These are phyloP conservation scores for Pouteria glomerata DNA, from an alignment of 148 eudicot genomes.

Conservation along the genomic window DNA sequence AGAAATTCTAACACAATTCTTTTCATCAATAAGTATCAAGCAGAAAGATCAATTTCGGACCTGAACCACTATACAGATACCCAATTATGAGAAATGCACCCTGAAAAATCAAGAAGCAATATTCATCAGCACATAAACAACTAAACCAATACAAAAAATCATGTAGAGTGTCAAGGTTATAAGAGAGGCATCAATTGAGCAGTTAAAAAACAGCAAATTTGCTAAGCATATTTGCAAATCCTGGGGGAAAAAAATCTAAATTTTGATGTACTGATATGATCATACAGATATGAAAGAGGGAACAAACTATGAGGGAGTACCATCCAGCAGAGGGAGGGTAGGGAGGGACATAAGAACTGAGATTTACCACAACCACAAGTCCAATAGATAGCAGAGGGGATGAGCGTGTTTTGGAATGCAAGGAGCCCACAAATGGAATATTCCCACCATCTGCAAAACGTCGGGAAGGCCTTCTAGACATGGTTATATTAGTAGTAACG, in stretches of 20 bases:
- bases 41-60: conserved; percentile 31
- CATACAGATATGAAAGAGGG: neutral
- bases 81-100: conserved; percentile 76
- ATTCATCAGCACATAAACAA: neutral
- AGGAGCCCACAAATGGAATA: conserved; percentile 66
- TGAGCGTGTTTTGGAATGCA: conserved; percentile 73
- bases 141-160: neutral
- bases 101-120: conserved; percentile 35
- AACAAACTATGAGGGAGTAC: conserved; percentile 6
- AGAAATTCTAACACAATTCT: neutral
- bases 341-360: neutral
- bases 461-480: conserved; percentile 93
- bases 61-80: conserved; percentile 80
- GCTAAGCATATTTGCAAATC: neutral
- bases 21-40: neutral
- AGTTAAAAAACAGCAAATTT: neutral
- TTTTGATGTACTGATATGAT: neutral
- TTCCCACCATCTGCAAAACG: conserved; percentile 63
- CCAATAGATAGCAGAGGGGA: conserved; percentile 71
- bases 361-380: conserved; percentile 44
- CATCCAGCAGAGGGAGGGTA: conserved; percentile 24
- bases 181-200: neutral
- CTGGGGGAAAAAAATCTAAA: too few relatives aligned
- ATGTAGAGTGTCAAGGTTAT: neutral
- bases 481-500: conserved; percentile 16